These are phyloP conservation scores for Batrachochytrium dendrobatidis DNA, from an alignment of 371 early-diverging fungal genomes.

Conservation along the genomic window DNA sequence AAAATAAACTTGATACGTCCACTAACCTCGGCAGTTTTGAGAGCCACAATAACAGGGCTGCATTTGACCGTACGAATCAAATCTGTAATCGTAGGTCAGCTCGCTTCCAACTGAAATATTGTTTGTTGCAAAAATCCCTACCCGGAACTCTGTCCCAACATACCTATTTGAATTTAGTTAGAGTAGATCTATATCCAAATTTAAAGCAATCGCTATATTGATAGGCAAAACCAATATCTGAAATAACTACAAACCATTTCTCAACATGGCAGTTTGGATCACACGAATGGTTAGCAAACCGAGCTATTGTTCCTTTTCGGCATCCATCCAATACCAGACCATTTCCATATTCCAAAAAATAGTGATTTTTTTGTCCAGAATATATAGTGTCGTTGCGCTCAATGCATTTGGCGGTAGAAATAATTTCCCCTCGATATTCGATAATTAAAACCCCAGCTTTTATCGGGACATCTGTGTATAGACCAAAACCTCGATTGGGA, in stretches of 20 bases:
- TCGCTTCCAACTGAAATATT: constrained; percentile 68
- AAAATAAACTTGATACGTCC: too few relatives aligned
- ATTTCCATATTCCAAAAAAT: constrained; percentile 70
- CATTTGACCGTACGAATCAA: constrained; percentile 60
- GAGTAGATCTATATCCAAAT: background rate
- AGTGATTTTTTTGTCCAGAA: constrained; percentile 59
- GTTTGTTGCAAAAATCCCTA: constrained; percentile 69
- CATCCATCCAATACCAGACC: constrained; percentile 77
- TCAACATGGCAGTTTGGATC: constrained; percentile 90
- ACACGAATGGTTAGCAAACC: constrained; percentile 74
- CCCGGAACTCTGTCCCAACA: constrained; percentile 59
- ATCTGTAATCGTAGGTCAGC: constrained; percentile 83
- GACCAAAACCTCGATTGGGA: constrained; percentile 66
- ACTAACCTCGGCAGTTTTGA: constrained; percentile 64
- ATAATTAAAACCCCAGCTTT: constrained; percentile 59
- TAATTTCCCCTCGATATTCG: constrained; percentile 87
- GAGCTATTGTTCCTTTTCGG: constrained; percentile 64
- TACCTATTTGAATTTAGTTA: constrained; percentile 31
- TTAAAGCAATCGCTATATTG: background rate
- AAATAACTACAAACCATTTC: constrained; percentile 56
- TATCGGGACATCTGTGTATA: constrained; percentile 56
- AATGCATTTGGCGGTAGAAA: constrained; percentile 56
- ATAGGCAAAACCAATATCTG: constrained; percentile 1
- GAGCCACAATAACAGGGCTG: constrained; percentile 69
- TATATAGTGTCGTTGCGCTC: constrained; percentile 70